These are phyloP conservation scores for Colletotrichum incanum DNA, from an alignment of 2,329 filamentous ascomycete species.

Conservation along the genomic window DNA sequence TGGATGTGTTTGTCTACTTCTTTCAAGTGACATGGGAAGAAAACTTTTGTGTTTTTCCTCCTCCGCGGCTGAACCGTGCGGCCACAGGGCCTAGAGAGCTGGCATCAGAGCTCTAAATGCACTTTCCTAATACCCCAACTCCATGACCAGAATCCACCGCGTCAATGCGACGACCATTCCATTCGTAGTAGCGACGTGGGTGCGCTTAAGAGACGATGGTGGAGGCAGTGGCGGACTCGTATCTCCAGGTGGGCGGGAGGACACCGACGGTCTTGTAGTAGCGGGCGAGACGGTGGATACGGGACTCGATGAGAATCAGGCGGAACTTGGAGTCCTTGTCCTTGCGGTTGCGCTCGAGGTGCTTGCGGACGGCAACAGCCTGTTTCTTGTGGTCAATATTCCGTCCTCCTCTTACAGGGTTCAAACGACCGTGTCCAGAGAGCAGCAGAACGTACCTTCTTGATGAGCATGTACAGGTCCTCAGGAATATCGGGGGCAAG, in stretches of 20 bases:
- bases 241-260: conserved; percentile 95
- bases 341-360: conserved; percentile 99
- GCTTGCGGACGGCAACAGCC: conserved; percentile 99
- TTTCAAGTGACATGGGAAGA: conserved; percentile 32
- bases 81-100: conserved; percentile 44
- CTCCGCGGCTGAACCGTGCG: conserved; percentile 35
- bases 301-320: conserved; percentile 99
- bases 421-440: neutral
- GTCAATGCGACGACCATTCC: conserved; percentile 44
- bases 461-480: conserved; percentile 99
- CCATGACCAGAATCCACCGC: conserved; percentile 58
- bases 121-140: conserved; percentile 60
- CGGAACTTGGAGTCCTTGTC: conserved; percentile 99
- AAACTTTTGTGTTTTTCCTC: conserved; percentile 34
- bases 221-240: conserved; percentile 97
- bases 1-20: conserved; percentile 31
- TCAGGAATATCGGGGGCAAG: conserved; percentile 98
- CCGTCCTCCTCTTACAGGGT: conserved; percentile 4
- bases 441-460: conserved; percentile 79
- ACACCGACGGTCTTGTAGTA: conserved; percentile 98
- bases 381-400: conserved; percentile 53
- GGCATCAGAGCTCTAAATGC: conserved; percentile 63
- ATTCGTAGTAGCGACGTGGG: conserved; percentile 23
- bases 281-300: conserved; percentile 98
- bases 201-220: conserved; percentile 88